Evolutionary conservation across 257 asterid genomes (phyloP).

Genomic region (Capsicum pubescens): DNA sequence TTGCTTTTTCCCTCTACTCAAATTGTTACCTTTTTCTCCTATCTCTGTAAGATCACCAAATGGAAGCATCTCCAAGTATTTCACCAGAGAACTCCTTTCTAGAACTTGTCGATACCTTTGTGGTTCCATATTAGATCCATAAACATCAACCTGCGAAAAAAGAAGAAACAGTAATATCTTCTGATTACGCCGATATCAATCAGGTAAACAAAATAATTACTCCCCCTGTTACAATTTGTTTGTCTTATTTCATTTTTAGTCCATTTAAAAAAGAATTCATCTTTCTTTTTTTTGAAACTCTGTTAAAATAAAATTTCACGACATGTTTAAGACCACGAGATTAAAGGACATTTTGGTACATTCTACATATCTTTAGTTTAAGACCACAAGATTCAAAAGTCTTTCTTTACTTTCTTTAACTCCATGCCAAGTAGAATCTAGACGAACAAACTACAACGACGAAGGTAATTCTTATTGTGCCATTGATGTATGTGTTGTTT

Average conservation of each 20-base stretch:
- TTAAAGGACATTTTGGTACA: too few species aligned
- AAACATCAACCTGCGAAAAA: conserved; percentile 59
- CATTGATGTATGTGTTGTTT: conserved; percentile 47
- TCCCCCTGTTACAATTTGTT: too few species aligned
- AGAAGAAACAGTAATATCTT: background rate
- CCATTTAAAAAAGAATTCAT: background rate
- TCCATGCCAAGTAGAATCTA: too few species aligned
- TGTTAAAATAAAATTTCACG: too few species aligned
- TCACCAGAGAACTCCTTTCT: conserved; percentile 72
- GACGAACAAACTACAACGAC: too few species aligned
- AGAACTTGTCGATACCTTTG: conserved; percentile 67
- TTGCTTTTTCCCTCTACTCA: conserved; percentile 86
- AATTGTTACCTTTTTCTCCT: conserved; percentile 95
- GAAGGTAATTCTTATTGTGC: conserved; percentile 63
- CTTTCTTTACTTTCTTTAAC: too few species aligned
- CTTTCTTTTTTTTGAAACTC: too few species aligned
- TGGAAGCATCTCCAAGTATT: conserved; percentile 85
- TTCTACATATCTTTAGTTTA: too few species aligned
- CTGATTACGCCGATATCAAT: background rate
- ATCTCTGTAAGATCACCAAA: conserved; percentile 93
- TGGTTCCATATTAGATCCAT: conserved; percentile 65
- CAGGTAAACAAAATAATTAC: background rate
- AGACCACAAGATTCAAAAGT: too few species aligned
- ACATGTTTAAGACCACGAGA: too few species aligned
- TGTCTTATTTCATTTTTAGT: too few species aligned